A percentile compares a stretch with the other conserved stretches of the same genome.
These are phyloP conservation scores for Lactarius evosmus DNA, from an alignment of 768 basidiomycete genomes.

Conservation along the genomic window DNA sequence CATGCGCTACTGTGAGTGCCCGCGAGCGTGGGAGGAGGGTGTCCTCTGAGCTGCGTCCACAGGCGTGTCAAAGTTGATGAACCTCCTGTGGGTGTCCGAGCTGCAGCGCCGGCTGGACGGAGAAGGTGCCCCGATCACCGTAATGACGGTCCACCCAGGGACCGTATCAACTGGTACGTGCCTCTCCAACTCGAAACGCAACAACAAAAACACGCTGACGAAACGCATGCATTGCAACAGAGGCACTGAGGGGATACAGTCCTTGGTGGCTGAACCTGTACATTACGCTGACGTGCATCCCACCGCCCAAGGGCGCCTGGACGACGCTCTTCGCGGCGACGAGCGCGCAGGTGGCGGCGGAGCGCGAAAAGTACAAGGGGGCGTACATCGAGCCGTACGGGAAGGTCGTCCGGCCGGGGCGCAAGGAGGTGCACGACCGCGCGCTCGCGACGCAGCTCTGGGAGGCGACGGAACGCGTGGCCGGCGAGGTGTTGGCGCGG, in stretches of 20 bases:
- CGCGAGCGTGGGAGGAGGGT: neutral
- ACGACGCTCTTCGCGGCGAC: slow-evolving; percentile 14
- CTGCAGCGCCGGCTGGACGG: slow-evolving; percentile 9
- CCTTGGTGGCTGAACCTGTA: slow-evolving; percentile 9
- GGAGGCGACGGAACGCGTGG: slow-evolving; percentile 9
- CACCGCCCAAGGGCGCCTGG: neutral
- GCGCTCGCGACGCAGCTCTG: slow-evolving; percentile 4
- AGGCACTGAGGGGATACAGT: slow-evolving; percentile 1
- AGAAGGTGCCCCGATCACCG: slow-evolving; percentile 4
- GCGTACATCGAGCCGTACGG: slow-evolving; percentile 10
- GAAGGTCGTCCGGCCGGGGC: neutral
- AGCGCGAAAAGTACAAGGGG: slow-evolving; percentile 4
- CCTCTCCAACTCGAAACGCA: neutral
- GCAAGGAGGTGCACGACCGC: neutral
- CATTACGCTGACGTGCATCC: neutral
- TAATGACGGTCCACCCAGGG: slow-evolving; percentile 1
- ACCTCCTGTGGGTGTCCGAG: slow-evolving; percentile 7
- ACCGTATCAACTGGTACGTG: slow-evolving; percentile 2
- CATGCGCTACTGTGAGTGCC: slow-evolving; percentile 11
- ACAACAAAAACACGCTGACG: neutral
- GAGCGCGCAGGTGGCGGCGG: neutral
- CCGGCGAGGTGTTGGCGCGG: slow-evolving; percentile 1
- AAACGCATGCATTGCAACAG: neutral
- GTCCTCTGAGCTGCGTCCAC: neutral
- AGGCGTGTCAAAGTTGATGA: slow-evolving; percentile 13